Evolutionary conservation across 202 grass and related monocot genomes (phyloP).

Genomic region (Zizania palustris): DNA sequence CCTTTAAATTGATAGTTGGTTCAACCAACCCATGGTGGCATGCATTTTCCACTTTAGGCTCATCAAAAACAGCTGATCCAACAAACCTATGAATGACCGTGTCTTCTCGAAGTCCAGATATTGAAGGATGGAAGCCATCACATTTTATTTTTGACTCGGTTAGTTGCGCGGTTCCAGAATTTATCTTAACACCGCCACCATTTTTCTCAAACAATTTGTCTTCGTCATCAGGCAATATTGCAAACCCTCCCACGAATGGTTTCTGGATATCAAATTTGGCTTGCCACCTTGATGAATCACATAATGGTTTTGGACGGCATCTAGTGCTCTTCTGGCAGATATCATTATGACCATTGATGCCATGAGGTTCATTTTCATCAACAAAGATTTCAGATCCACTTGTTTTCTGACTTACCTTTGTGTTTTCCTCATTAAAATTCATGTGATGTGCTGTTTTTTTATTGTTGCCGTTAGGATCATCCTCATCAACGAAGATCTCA

Average conservation of each 20-base stretch:
- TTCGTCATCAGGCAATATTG: constrained; percentile 70
- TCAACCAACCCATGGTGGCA: constrained; percentile 91
- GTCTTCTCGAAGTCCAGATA: constrained; percentile 61
- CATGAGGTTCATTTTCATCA: constrained; percentile 59
- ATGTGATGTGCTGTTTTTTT: constrained; percentile 29
- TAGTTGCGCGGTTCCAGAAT: constrained; percentile 33
- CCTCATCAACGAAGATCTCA: constrained; percentile 70
- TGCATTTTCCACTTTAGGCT: constrained; percentile 84
- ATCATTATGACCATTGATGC: constrained; percentile 25
- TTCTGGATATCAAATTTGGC: constrained; percentile 38
- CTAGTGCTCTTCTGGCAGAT: constrained; percentile 30
- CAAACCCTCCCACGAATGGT: constrained; percentile 66
- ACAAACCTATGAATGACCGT: constrained; percentile 84
- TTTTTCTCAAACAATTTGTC: constrained; percentile 41
- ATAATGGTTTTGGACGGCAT: constrained; percentile 29
- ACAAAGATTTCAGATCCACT: constrained; percentile 60
- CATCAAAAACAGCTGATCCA: constrained; percentile 69
- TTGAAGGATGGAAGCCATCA: constrained; percentile 36
- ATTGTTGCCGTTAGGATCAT: constrained; percentile 31
- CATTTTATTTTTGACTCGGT: constrained; percentile 22
- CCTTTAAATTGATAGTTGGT: constrained; percentile 85
- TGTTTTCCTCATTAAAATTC: constrained; percentile 35
- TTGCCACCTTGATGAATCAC: constrained; percentile 40
- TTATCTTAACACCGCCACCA: constrained; percentile 23
- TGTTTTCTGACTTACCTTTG: constrained; percentile 12